phyloP scores from a whole-genome alignment of 2,329 filamentous ascomycete genomes.

The Emmonsiellopsis sp. region DNA sequence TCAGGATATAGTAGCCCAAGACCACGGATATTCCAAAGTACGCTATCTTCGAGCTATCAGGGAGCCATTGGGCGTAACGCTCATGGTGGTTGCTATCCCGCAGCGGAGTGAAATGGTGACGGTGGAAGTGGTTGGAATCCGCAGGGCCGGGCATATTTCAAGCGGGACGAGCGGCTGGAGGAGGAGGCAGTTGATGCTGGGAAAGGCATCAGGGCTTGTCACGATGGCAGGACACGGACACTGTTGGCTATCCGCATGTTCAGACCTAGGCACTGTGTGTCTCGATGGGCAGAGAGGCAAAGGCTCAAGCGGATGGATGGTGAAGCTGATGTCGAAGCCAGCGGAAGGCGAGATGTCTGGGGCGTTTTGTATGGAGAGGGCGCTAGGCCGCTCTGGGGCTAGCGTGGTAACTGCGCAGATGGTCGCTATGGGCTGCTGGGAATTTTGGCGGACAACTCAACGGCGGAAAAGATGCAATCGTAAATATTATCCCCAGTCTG shows the following conservation, averaged over 20 bases:
- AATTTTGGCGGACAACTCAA: not conserved
- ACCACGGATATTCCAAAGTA: conserved; percentile 20
- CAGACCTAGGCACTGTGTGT: not conserved
- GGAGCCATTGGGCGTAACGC: conserved; percentile 17
- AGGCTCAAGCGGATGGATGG: not conserved
- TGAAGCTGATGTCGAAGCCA: not conserved
- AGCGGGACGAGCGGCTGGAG: not conserved
- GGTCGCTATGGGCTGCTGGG: not conserved
- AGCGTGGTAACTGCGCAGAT: not conserved
- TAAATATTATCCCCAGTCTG: not conserved
- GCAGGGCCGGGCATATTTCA: conserved; percentile 8
- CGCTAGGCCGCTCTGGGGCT: not conserved
- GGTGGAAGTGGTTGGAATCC: conserved; percentile 1
- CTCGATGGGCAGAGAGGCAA: not conserved
- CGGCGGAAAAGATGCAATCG: not conserved
- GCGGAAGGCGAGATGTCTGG: not conserved
- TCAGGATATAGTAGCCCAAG: conserved; percentile 21
- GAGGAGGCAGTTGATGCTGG: not conserved
- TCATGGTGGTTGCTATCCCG: conserved; percentile 25
- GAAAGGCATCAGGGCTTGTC: conserved; percentile 1
- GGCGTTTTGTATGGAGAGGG: not conserved
- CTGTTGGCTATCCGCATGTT: conserved; percentile 1
- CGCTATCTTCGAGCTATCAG: conserved; percentile 19
- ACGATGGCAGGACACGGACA: not conserved
- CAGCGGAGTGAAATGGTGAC: not conserved